Conservation (phyloP, 2,329 filamentous ascomycete genomes). For the Cryoendolithus antarcticus region DNA sequence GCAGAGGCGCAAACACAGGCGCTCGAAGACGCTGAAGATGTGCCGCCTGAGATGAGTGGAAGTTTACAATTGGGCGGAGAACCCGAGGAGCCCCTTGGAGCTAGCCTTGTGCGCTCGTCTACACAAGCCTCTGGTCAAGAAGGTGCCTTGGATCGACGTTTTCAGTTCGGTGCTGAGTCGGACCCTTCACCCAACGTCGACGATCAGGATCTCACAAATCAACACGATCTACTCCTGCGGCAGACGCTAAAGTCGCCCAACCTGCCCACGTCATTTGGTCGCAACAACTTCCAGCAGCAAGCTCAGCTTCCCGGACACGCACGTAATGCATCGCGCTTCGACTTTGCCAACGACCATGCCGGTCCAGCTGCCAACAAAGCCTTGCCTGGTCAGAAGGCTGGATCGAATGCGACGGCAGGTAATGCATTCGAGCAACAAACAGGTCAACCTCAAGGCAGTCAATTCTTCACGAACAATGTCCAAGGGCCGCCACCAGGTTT, state of each 20-base stretch:
- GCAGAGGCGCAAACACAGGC: slow-evolving; percentile 34
- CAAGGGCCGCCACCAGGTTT: slow-evolving; percentile 89
- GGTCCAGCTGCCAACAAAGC: slow-evolving; percentile 57
- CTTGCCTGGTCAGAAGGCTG: slow-evolving; percentile 64
- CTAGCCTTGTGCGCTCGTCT: slow-evolving; percentile 46
- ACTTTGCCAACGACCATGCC: slow-evolving; percentile 65
- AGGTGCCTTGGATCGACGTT: slow-evolving; percentile 18
- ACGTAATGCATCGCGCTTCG: slow-evolving; percentile 76
- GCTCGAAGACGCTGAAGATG: slow-evolving; percentile 44
- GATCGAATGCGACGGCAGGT: slow-evolving; percentile 67
- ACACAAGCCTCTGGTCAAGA: slow-evolving; percentile 53
- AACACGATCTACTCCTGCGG: slow-evolving; percentile 56
- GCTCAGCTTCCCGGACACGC: slow-evolving; percentile 49
- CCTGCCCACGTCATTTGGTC: slow-evolving; percentile 21
- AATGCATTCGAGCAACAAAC: slow-evolving; percentile 42
- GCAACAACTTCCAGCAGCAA: slow-evolving; percentile 38
- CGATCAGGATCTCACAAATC: slow-evolving; percentile 65
- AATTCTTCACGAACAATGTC: slow-evolving; percentile 74
- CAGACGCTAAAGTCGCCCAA: slow-evolving; percentile 40
- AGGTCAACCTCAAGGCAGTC: slow-evolving; percentile 40
- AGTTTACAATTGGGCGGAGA: slow-evolving; percentile 87
- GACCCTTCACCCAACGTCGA: slow-evolving; percentile 46
- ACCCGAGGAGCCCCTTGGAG: slow-evolving; percentile 60
- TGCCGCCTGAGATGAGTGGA: slow-evolving; percentile 61
- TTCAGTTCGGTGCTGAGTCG: slow-evolving; percentile 24